phyloP scores from a whole-genome alignment of 139 green algal species.

The Coelastrella sp. region DNA sequence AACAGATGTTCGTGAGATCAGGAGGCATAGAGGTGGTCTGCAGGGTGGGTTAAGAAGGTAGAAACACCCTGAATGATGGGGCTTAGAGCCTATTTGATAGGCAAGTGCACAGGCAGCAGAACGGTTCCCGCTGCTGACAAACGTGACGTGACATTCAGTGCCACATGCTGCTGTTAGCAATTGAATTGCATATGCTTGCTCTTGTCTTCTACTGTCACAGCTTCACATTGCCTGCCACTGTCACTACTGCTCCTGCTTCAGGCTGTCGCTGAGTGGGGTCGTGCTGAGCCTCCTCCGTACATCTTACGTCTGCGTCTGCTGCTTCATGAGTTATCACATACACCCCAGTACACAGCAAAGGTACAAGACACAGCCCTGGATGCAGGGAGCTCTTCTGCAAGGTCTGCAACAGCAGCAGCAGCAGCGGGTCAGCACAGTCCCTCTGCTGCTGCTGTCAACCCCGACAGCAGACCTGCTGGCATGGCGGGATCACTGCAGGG shows the following conservation, averaged over 20 bases:
- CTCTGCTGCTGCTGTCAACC: too few species aligned
- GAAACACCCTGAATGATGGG: too few species aligned
- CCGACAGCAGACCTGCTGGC: too few species aligned
- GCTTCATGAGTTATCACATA: background rate
- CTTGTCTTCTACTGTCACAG: background rate
- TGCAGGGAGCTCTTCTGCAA: background rate
- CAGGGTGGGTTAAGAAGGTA: too few species aligned
- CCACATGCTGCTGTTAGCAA: too few species aligned
- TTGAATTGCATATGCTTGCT: background rate
- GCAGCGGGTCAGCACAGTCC: too few species aligned
- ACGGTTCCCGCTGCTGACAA: too few species aligned
- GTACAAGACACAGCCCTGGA: constrained; percentile 4
- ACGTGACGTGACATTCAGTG: too few species aligned
- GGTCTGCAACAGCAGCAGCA: too few species aligned
- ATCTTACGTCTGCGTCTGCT: constrained; percentile 6
- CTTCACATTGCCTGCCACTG: background rate
- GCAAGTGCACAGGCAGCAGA: too few species aligned
- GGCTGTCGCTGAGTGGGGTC: constrained; percentile 10
- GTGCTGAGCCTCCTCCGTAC: background rate
- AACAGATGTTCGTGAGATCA: constrained; percentile 19
- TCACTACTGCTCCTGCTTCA: background rate
- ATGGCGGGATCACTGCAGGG: background rate
- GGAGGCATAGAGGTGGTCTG: constrained; percentile 30
- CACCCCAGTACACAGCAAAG: background rate
- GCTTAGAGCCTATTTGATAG: too few species aligned